Conservation (phyloP, 2,329 filamentous ascomycete genomes). For the Aspergillus melleus region DNA sequence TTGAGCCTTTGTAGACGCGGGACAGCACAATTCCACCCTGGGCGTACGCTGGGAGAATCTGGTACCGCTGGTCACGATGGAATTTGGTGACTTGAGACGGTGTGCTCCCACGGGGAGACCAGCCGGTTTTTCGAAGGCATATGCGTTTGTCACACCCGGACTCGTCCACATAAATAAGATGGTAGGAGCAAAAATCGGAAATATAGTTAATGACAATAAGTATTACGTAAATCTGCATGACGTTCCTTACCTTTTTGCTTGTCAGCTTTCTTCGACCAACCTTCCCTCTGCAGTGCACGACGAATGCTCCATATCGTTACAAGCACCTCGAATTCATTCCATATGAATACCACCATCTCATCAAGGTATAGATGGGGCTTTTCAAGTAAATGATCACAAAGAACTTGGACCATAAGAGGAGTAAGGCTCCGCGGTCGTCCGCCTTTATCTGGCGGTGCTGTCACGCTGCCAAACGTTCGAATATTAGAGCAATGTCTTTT, state of each 20-base stretch:
- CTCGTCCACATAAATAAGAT: constrained; percentile 8
- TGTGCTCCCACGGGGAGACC: constrained; percentile 27
- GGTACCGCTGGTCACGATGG: constrained; percentile 23
- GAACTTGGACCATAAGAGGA: constrained; percentile 28
- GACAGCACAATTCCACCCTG: constrained; percentile 31
- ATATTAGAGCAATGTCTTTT: neutral
- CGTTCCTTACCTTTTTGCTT: constrained; percentile 31
- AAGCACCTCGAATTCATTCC: constrained; percentile 25
- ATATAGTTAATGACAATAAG: constrained; percentile 32
- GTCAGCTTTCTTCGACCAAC: constrained; percentile 33
- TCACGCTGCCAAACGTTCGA: constrained; percentile 12
- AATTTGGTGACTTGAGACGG: constrained; percentile 25
- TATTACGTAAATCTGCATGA: constrained; percentile 34
- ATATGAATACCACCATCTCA: constrained; percentile 32
- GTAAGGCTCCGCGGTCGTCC: constrained; percentile 23
- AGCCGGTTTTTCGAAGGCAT: constrained; percentile 34
- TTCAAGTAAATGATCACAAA: constrained; percentile 31
- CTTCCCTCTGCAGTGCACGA: constrained; percentile 20
- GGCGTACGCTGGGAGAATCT: constrained; percentile 35
- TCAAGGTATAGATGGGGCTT: constrained; percentile 32
- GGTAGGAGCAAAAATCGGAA: constrained; percentile 21
- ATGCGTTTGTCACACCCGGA: constrained; percentile 37
- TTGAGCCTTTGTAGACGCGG: constrained; percentile 30
- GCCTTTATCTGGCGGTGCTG: constrained; percentile 11
- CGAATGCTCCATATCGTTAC: constrained; percentile 24